A percentile compares a stretch with the other conserved stretches of the same genome.
phyloP scores from a whole-genome alignment of 164 flowering plant species.

The Stephania cephalantha region DNA sequence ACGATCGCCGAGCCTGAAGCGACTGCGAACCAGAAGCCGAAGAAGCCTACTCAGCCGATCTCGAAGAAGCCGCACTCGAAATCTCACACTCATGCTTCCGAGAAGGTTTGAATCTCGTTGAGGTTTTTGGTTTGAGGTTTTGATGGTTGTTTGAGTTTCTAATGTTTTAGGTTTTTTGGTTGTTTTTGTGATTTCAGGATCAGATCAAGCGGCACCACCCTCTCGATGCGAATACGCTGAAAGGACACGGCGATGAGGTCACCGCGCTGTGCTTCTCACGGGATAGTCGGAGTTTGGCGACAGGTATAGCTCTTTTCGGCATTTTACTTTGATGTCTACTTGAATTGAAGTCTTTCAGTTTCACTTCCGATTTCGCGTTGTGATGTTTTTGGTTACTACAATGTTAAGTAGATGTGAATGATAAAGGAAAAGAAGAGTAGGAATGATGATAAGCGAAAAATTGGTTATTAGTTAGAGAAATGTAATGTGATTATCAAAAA shows the following conservation, averaged over 20 bases:
- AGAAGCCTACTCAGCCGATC: conserved; percentile 24
- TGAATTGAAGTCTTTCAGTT: neutral
- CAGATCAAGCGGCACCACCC: conserved; percentile 76
- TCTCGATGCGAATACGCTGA: conserved; percentile 81
- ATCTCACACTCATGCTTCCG: conserved; percentile 57
- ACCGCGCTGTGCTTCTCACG: conserved; percentile 67
- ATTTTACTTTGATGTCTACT: neutral
- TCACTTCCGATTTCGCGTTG: neutral
- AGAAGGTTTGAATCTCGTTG: conserved; percentile 41
- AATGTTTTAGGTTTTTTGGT: neutral
- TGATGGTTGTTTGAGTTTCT: neutral
- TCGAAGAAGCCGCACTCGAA: conserved; percentile 52
- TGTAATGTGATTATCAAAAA: neutral
- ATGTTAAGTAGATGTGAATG: neutral
- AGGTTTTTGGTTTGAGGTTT: neutral
- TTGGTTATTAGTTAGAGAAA: neutral
- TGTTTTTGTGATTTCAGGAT: conserved; percentile 36
- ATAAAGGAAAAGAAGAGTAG: neutral
- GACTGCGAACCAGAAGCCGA: conserved; percentile 22
- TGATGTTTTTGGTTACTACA: neutral
- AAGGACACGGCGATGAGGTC: conserved; percentile 90
- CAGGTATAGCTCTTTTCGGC: conserved; percentile 39
- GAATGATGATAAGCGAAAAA: neutral
- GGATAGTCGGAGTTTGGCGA: conserved; percentile 73
- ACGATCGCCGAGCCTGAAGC: conserved; percentile 40